Evolutionary conservation across 331 rosid species (phyloP).

Genomic region (Saraca asoca): DNA sequence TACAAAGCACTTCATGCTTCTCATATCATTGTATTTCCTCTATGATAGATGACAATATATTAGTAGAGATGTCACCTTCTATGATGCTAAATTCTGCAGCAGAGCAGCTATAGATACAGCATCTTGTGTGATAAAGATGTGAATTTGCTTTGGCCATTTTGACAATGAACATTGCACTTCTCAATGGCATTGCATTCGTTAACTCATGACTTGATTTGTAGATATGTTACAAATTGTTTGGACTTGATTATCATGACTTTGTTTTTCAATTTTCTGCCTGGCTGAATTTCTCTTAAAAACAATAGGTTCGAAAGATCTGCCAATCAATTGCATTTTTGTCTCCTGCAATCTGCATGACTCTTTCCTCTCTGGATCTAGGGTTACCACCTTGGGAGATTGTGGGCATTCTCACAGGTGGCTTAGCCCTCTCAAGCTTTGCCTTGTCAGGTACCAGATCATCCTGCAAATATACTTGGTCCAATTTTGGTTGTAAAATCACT

Average conservation of each 20-base stretch:
- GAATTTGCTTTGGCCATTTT: slow-evolving; percentile 9
- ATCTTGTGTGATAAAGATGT: slow-evolving; percentile 6
- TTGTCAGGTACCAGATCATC: slow-evolving; percentile 63
- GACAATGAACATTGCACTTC: not conserved
- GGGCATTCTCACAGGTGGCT: slow-evolving; percentile 77
- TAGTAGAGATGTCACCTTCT: not conserved
- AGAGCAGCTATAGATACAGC: slow-evolving; percentile 15
- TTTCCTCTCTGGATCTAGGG: slow-evolving; percentile 91
- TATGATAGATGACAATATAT: slow-evolving; percentile 19
- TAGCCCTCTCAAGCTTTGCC: slow-evolving; percentile 98
- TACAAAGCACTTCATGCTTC: not conserved
- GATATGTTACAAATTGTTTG: slow-evolving; percentile 17
- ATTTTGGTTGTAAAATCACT: slow-evolving; percentile 13
- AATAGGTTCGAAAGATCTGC: slow-evolving; percentile 94
- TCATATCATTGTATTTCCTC: slow-evolving; percentile 5
- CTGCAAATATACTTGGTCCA: slow-evolving; percentile 4
- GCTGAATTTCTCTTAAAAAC: slow-evolving; percentile 34
- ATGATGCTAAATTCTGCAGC: slow-evolving; percentile 19
- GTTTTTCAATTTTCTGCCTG: slow-evolving; percentile 34
- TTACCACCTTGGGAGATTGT: slow-evolving; percentile 94
- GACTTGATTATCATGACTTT: slow-evolving; percentile 12
- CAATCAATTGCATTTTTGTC: slow-evolving; percentile 93
- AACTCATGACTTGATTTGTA: not conserved
- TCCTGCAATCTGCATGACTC: slow-evolving; percentile 97
- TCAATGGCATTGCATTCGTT: not conserved